Conservation (phyloP, 495 filamentous ascomycete genomes). For the Aspergillus bridgeri region DNA sequence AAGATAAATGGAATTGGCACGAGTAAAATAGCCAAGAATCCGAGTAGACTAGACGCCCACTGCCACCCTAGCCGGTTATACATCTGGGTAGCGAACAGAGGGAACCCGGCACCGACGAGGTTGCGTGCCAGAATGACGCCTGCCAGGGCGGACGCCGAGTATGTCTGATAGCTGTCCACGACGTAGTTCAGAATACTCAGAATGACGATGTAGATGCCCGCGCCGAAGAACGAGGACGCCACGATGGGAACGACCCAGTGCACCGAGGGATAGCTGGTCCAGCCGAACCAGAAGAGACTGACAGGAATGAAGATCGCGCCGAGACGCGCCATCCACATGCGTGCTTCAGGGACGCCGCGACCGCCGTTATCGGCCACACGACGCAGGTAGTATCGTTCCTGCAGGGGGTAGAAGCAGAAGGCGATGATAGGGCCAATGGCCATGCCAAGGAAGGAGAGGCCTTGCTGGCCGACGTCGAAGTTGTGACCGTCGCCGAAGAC, state of each 20-base stretch:
- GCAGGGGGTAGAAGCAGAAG: constrained; percentile 37
- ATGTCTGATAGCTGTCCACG: constrained; percentile 52
- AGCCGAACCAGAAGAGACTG: constrained; percentile 47
- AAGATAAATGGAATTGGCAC: constrained; percentile 56
- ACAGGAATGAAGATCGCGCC: constrained; percentile 43
- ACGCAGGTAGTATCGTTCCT: constrained; percentile 46
- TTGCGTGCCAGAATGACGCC: constrained; percentile 42
- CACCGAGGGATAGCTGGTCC: constrained; percentile 40
- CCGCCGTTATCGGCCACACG: constrained; percentile 40
- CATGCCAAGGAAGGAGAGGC: constrained; percentile 42
- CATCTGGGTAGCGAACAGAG: constrained; percentile 49
- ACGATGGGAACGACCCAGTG: constrained; percentile 50
- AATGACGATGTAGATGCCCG: constrained; percentile 35
- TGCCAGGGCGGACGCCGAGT: constrained; percentile 49
- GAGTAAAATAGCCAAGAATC: constrained; percentile 54
- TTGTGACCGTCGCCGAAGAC: constrained; percentile 46
- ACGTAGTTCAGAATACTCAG: constrained; percentile 47
- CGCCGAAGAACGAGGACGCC: constrained; percentile 39
- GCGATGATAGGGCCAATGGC: constrained; percentile 40
- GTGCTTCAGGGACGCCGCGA: constrained; percentile 47
- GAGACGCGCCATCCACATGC: constrained; percentile 57
- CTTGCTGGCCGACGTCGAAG: constrained; percentile 37
- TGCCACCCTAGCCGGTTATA: constrained; percentile 57
- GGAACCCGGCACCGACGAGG: constrained; percentile 43
- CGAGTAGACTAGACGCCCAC: constrained; percentile 60